Evolutionary conservation across 768 basidiomycete species (phyloP), one percentile per base, ranked within the genome.

Genomic region (Amanita rimosa): DNA sequence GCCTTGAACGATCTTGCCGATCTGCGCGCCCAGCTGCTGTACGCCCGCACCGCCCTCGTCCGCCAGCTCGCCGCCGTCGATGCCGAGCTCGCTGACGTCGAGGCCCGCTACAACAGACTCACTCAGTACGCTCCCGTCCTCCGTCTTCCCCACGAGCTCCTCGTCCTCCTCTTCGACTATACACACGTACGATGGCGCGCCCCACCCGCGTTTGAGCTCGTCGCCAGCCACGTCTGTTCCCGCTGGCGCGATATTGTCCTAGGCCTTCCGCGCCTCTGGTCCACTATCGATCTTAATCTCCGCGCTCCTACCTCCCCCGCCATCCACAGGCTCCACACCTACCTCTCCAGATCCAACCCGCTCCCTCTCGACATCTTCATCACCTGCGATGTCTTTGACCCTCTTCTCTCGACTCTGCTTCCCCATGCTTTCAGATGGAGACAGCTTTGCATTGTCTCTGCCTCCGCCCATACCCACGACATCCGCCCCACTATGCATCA

Each of bases 201-300:
- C 45, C 3, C 44, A n/a, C 46, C 51, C 33, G 58, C 60, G 0
- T 69, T 69, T 39, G 66, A 68, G 46, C 58, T 77, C 6, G 50
- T 62, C 1, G 65, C 67, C 9, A 72, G 74, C 0, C 72, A 71
- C 42, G 72, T 77, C 2, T 76, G 69, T 4, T 58, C 59, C 29
- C 60, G 58, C 34, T 78, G 75, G 74, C 65, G 75, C 16, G 54
- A 61, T 10, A 50, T 72, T 10, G 65, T 67, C 8, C 54, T 72
- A 29, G 57, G 58, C 10, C 72, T 67, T 0, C 69, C 72, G 3
- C 57, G 69, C 3, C 57, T 77, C 1, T 78, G 76, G 76, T 68
- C 63, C 34, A 59, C 55, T 27, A 65, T 75, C 50, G 50, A 62
- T 24, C 53, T 71, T 47, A 57, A 48, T 19, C 51, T 71, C 17